Base-by-base conservation (phyloP, 2,329 filamentous ascomycete genomes). In the Paracorniculantispora psalliotae region DNA sequence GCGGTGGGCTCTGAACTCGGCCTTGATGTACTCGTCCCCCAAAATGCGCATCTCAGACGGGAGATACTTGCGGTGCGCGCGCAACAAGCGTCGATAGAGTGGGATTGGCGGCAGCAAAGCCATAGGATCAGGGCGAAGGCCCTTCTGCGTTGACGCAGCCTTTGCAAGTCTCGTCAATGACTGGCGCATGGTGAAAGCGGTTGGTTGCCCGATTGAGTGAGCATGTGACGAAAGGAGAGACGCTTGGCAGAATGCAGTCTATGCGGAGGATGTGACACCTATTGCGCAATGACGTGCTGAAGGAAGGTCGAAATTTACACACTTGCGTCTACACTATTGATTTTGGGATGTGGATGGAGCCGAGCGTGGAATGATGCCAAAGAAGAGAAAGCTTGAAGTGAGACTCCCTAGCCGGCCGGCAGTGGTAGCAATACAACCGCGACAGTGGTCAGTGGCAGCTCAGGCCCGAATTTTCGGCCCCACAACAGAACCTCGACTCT, bases 21-120 rank as follows among this genome's bases (percentile, higher is more conserved):
- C 84, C 76, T 96, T 97, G 72, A 97, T 81, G 73, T 97, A 99
- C 72, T 92, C 85, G 69, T 99, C 94, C 4, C 94, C 94, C 8
- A 99, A 77, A 4, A 96, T 60, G 37, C 94, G 86, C 86, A 86
- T 84, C 57, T 96, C 88, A 1, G 75, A 67, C 0, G 87, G 86
- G 10, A 99, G 78, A 67, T 88, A 82, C 68, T 88, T 91, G 65
- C 94, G 85, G 75, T 99, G 94, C 4, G 90, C 87, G 64, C 94
- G 88, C 30, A 99, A 80, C 26, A 99, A 77, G 37, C 94, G 86
- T 61, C 94, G 85, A 77, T 97, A 99, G 9, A 99, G 82, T 2
- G 88, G 91, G 50, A 97, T 89, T 0, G 92, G 92, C 6, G 92
- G 92, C 41, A 97, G 81, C 13, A 97, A 82, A 43, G 91, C 90